These are phyloP conservation scores for Logfia minima DNA, from an alignment of 129 eudicot species.

Conservation along the genomic window DNA sequence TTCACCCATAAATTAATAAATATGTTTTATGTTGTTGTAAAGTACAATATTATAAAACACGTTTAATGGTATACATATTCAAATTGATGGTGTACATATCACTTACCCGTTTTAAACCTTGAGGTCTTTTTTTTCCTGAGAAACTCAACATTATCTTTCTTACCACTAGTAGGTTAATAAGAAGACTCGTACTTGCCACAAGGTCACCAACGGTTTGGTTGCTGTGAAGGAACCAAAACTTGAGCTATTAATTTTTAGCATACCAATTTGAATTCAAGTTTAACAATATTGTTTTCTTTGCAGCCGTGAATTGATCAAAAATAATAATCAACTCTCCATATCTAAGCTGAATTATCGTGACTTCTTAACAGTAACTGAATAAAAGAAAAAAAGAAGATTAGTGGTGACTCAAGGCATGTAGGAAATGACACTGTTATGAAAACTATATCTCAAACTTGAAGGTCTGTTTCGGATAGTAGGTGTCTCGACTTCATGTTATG, in stretches of 20 bases:
- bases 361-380: constrained; percentile 5
- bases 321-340: constrained; percentile 6
- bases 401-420: neutral
- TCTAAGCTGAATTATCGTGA: neutral
- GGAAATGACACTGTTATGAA: constrained; percentile 13
- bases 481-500: neutral
- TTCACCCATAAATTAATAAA: no score
- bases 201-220: neutral
- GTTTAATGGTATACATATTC: no score
- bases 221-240: neutral
- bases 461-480: constrained; percentile 3
- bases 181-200: neutral
- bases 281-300: neutral
- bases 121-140: no score
- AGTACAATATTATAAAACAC: no score
- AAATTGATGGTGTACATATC: no score
- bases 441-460: constrained; percentile 1
- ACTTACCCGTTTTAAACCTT: no score
- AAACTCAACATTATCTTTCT: no score
- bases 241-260: neutral
- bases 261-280: neutral
- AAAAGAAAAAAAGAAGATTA: neutral
- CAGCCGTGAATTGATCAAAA: neutral
- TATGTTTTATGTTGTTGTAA: no score
- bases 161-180: neutral